Base-by-base conservation (phyloP, 2,329 filamentous ascomycete genomes). In the Endothia cerciana region DNA sequence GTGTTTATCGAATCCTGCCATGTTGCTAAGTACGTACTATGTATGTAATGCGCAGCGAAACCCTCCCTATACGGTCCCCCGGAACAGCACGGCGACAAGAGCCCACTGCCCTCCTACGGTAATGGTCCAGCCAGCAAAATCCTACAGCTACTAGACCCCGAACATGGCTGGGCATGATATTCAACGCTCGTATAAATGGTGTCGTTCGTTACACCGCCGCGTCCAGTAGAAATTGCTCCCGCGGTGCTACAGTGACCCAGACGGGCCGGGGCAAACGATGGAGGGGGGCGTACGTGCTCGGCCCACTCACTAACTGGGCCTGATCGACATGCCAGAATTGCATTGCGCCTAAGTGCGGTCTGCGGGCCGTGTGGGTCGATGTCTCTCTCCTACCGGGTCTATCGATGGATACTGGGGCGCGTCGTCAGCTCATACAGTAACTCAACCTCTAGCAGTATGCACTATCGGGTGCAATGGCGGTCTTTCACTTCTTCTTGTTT, bases 281-380 rank as follows among this genome's bases (percentile, higher is more conserved):
- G 15, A 11, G 25, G 25, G 49, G 6, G 51, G 13, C 28, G 28
- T 22, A 47, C 19, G n/a, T 6, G 43, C 19, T 25, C 22, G 22
- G 15, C 45, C 45, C 45, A 25, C 45, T 25, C 22, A 49, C 10
- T n/a, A 25, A 25, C 45, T 22, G 28, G 22, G 22, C 51, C 51
- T 55, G 51, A 55, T 55, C 51, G 51, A 55, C 51, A 55, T 36
- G 51, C 51, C 51, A 55, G 51, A 55, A 11, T 11, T 36, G 51
- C 51, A 55, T 55, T 8, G 51, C 17, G 47, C 47, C 22, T 51
- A 22, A 28, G 28, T 28, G 22, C 47, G 47, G 47, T 28, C 22
- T 25, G 47, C 47, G 47, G 47, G 47, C 47, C 47, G 47, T 51
- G 47, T 51, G 47, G 47, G 22, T 51, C 47, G 28, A 30, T 51